These are phyloP conservation scores for Xylaria sp. DNA, from an alignment of 2,329 filamentous ascomycete species.

Conservation along the genomic window DNA sequence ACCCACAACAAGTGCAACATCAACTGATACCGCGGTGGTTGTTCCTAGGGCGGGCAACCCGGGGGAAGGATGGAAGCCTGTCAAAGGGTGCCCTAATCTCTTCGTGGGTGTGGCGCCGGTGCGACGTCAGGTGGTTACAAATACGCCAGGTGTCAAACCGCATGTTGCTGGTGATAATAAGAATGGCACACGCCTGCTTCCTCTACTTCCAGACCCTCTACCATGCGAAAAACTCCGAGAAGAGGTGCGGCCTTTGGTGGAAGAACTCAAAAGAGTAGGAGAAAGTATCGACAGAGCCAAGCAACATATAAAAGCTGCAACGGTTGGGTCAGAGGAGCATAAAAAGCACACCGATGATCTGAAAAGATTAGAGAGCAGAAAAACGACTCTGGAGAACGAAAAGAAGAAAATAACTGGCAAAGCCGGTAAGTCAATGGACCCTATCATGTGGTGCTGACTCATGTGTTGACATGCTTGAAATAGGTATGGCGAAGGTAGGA, in stretches of 20 bases:
- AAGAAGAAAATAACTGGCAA: conserved; percentile 34
- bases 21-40: conserved; percentile 4
- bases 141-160: conserved; percentile 30
- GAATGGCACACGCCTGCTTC: conserved; percentile 31
- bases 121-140: conserved; percentile 28
- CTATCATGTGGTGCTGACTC: neutral
- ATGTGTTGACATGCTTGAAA: conserved; percentile 21
- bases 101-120: conserved; percentile 26
- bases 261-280: conserved; percentile 19
- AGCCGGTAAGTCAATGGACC: conserved; percentile 23
- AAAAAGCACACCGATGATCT: conserved; percentile 28
- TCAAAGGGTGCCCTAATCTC: conserved; percentile 35
- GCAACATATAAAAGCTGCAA: conserved; percentile 14
- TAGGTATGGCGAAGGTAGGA: conserved; percentile 27
- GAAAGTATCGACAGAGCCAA: conserved; percentile 25
- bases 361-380: conserved; percentile 26
- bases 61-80: conserved; percentile 24
- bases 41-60: conserved; percentile 9
- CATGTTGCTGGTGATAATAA: conserved; percentile 36
- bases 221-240: conserved; percentile 37
- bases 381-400: conserved; percentile 23
- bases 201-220: conserved; percentile 24
- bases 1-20: neutral
- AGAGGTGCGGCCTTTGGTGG: conserved; percentile 31
- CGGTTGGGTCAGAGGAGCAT: conserved; percentile 23